A percentile compares a stretch with the other conserved stretches of the same genome.
Conservation (phyloP, 1,139 yeast genomes). For the Pichia sp. region DNA sequence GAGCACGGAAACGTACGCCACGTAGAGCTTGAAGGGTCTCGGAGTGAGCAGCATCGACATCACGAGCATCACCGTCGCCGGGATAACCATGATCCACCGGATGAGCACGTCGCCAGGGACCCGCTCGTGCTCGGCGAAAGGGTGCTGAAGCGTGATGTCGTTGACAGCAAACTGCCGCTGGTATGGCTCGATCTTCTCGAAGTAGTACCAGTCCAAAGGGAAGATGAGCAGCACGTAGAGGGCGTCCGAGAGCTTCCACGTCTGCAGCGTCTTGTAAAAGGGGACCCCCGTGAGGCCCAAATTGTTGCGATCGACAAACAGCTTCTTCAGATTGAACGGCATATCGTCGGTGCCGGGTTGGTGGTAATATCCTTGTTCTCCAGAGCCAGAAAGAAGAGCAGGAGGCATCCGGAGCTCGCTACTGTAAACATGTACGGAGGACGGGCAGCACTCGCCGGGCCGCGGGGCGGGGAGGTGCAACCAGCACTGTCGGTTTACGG, state of each 20-base stretch:
- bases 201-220: conserved; percentile 42
- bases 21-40: conserved; percentile 37
- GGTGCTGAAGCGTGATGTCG: conserved; percentile 61
- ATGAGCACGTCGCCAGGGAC: conserved; percentile 43
- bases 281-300: conserved; percentile 43
- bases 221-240: conserved; percentile 41
- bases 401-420: not conserved
- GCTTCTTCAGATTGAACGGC: conserved; percentile 4
- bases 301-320: conserved; percentile 41
- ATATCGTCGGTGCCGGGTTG: not conserved
- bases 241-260: conserved; percentile 62
- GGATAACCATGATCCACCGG: conserved; percentile 40
- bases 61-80: conserved; percentile 36
- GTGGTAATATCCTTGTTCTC: too few relatives aligned
- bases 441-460: too few relatives aligned
- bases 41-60: conserved; percentile 36
- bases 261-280: conserved; percentile 34
- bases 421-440: not conserved
- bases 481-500: too few relatives aligned
- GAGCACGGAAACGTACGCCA: conserved; percentile 47
- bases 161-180: conserved; percentile 63
- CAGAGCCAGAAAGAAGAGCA: not conserved
- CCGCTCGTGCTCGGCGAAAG: conserved; percentile 62
- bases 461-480: too few relatives aligned
- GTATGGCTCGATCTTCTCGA: conserved; percentile 49